Evolutionary conservation across 768 basidiomycete genomes (phyloP).

Genomic region (Boletales sp.): DNA sequence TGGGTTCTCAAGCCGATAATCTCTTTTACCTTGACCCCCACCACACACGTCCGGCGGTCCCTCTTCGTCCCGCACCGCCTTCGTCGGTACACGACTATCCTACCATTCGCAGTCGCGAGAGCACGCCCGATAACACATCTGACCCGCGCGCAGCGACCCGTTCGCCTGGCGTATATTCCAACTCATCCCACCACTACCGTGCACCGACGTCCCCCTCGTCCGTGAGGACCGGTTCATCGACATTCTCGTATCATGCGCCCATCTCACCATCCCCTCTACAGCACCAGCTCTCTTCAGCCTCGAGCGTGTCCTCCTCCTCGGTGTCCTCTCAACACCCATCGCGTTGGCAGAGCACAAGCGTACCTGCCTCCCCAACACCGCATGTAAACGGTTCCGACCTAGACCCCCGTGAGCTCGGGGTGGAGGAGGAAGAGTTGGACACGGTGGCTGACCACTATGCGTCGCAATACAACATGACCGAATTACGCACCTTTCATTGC

Average conservation of each 20-base stretch:
- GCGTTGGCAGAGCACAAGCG: slow-evolving; percentile 28
- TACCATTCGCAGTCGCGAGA: slow-evolving; percentile 22
- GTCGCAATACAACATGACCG: slow-evolving; percentile 65
- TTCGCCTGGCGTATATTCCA: slow-evolving; percentile 21
- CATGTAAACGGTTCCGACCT: slow-evolving; percentile 28
- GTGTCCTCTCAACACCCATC: slow-evolving; percentile 29
- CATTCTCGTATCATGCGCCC: slow-evolving; percentile 56
- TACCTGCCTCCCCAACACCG: slow-evolving; percentile 17
- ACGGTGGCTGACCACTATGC: slow-evolving; percentile 60
- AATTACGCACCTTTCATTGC: slow-evolving; percentile 91
- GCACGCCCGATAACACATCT: slow-evolving; percentile 30
- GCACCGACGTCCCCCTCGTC: slow-evolving; percentile 50
- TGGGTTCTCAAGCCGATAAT: slow-evolving; percentile 85
- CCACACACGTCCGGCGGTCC: slow-evolving; percentile 72
- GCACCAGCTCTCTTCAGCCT: slow-evolving; percentile 52
- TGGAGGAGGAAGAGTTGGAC: slow-evolving; percentile 36
- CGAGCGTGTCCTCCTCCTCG: slow-evolving; percentile 28
- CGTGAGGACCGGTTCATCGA: slow-evolving; percentile 45
- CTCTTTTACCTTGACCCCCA: slow-evolving; percentile 83
- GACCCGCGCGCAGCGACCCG: slow-evolving; percentile 23
- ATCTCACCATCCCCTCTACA: slow-evolving; percentile 64
- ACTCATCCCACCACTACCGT: slow-evolving; percentile 30
- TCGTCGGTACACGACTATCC: slow-evolving; percentile 21
- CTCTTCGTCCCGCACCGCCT: slow-evolving; percentile 53
- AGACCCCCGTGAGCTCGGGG: slow-evolving; percentile 37